Conservation (phyloP, 371 early-diverging fungal genomes). For the Lichtheimia hyalospora region DNA sequence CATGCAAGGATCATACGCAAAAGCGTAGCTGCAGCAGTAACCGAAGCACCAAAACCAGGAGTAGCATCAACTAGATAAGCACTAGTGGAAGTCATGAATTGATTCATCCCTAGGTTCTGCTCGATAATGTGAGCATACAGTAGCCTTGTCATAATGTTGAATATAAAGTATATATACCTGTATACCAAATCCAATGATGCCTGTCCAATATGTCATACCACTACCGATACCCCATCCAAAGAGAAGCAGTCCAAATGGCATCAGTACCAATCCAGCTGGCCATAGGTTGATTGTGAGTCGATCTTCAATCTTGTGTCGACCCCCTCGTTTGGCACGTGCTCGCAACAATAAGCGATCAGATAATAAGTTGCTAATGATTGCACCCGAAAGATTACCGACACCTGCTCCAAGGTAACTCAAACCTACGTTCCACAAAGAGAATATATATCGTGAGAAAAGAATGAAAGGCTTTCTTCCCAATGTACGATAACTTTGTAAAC, state of each 20-base stretch:
- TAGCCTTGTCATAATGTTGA: too few species aligned
- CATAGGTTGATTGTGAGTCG: conserved; percentile 25
- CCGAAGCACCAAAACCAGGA: conserved; percentile 44
- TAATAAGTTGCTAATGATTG: conserved; percentile 21
- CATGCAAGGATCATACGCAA: conserved; percentile 44
- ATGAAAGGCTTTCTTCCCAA: background rate
- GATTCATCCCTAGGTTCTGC: conserved; percentile 30
- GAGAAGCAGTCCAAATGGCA: conserved; percentile 43
- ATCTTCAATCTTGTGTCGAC: conserved; percentile 23
- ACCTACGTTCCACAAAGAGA: conserved; percentile 8
- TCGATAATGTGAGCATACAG: too few species aligned
- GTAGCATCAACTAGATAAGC: conserved; percentile 50
- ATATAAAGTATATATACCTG: too few species aligned
- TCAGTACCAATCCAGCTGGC: conserved; percentile 36
- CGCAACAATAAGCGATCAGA: conserved; percentile 29
- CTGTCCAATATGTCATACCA: conserved; percentile 33
- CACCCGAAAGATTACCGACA: conserved; percentile 41
- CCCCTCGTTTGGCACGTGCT: conserved; percentile 22
- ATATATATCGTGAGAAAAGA: background rate
- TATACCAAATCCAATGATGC: conserved; percentile 46
- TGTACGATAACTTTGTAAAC: too few species aligned
- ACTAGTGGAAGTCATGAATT: conserved; percentile 27
- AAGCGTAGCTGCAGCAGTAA: conserved; percentile 46
- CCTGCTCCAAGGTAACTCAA: conserved; percentile 48
- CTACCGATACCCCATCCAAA: conserved; percentile 50